phyloP scores from a whole-genome alignment of 2,329 filamentous ascomycete genomes.

The Coleophoma crateriformis region DNA sequence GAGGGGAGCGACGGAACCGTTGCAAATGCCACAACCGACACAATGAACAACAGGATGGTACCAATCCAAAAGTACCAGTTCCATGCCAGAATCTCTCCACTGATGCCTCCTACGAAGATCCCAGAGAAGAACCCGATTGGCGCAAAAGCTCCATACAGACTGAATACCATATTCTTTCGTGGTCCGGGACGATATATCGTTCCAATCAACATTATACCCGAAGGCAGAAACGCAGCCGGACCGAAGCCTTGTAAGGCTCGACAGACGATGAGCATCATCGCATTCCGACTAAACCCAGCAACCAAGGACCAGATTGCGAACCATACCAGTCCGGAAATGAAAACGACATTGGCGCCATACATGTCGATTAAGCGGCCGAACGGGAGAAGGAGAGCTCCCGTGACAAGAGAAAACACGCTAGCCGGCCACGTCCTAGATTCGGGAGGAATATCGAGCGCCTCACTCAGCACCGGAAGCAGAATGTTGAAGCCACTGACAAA shows the following conservation, averaged over 20 bases:
- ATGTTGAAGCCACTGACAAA: conserved; percentile 68
- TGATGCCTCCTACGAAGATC: conserved; percentile 55
- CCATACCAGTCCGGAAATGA: conserved; percentile 53
- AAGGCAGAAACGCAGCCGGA: conserved; percentile 62
- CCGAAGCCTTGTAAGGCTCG: conserved; percentile 69
- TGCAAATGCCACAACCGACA: conserved; percentile 35
- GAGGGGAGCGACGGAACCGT: conserved; percentile 51
- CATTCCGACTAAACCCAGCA: conserved; percentile 61
- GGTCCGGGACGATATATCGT: conserved; percentile 58
- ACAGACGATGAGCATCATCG: conserved; percentile 63
- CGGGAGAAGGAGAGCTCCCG: conserved; percentile 50
- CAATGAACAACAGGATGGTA: conserved; percentile 38
- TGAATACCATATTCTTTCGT: conserved; percentile 56
- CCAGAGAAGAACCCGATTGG: conserved; percentile 50
- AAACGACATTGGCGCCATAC: conserved; percentile 52
- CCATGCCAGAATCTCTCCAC: conserved; percentile 51
- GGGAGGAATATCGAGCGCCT: conserved; percentile 55
- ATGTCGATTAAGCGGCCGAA: conserved; percentile 54
- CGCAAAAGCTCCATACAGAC: conserved; percentile 45
- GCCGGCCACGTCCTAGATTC: conserved; percentile 54
- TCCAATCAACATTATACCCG: conserved; percentile 58
- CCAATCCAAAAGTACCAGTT: conserved; percentile 63
- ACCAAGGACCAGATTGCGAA: conserved; percentile 60
- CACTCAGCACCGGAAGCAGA: conserved; percentile 58
- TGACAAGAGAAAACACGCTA: conserved; percentile 50